Evolutionary conservation across 305 asterid species (phyloP).

Genomic region (Plantago lanceolata): DNA sequence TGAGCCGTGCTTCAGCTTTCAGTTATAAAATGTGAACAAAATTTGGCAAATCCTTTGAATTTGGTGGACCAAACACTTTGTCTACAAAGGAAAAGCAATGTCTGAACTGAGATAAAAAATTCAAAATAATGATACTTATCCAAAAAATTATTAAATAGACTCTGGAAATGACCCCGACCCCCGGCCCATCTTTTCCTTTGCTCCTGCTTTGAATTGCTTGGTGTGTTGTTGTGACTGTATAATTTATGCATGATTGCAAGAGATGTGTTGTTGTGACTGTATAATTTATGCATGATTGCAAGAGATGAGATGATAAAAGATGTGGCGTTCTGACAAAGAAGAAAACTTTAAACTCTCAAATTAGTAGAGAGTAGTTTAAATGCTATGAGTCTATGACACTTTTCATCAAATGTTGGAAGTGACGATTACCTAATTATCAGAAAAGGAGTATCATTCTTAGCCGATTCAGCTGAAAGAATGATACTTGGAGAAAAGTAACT

Average conservation of each 20-base stretch:
- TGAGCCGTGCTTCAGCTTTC: background rate
- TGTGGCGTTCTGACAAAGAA: no score
- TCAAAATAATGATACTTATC: background rate
- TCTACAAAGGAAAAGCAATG: slow-evolving; percentile 2
- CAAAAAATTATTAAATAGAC: background rate
- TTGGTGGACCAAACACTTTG: slow-evolving; percentile 29
- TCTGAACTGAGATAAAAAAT: slow-evolving; percentile 3
- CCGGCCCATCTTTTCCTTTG: background rate
- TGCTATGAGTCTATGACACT: no score
- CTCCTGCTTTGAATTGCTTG: background rate
- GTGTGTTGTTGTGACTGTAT: no score
- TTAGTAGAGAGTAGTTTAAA: background rate
- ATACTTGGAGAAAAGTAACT: background rate
- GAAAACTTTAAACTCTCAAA: background rate
- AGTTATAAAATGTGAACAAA: background rate
- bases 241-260: no score
- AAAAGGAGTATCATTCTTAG: slow-evolving; percentile 2
- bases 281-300: no score
- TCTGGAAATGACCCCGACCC: background rate
- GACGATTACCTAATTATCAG: background rate
- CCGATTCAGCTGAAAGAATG: background rate
- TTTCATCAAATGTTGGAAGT: background rate
- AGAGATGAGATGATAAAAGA: no score
- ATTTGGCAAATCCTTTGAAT: slow-evolving; percentile 21
- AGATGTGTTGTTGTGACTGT: no score